Percentiles rank a stretch among this genome's conserved stretches.
These are phyloP conservation scores for Malania oleifera DNA, from an alignment of 164 flowering plant species.

Conservation along the genomic window DNA sequence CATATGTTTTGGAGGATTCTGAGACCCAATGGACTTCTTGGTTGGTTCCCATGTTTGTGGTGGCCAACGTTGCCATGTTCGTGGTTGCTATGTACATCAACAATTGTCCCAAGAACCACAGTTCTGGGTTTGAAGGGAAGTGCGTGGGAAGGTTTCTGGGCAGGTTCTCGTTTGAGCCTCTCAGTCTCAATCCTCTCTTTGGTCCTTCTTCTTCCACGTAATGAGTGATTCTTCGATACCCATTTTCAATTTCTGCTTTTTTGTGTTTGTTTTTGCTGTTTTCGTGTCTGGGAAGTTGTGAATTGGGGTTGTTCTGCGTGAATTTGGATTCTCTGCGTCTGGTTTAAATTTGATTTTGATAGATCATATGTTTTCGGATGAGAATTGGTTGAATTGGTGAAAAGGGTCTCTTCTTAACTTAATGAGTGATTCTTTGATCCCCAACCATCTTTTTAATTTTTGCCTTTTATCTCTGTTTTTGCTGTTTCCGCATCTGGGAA, in stretches of 20 bases:
- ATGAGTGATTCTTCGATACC: slow-evolving; percentile 6
- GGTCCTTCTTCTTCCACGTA: slow-evolving; percentile 85
- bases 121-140: slow-evolving; percentile 12
- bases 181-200: slow-evolving; percentile 64
- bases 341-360: not conserved
- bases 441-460: not conserved
- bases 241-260: not conserved
- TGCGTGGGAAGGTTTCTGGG: slow-evolving; percentile 70
- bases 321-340: not conserved
- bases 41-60: slow-evolving; percentile 69
- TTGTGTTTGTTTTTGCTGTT: not conserved
- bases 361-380: not conserved
- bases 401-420: not conserved
- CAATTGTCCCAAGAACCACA: slow-evolving; percentile 61
- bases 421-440: not conserved
- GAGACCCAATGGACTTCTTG: slow-evolving; percentile 67
- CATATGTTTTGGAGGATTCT: slow-evolving; percentile 22
- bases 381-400: not conserved
- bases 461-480: not conserved
- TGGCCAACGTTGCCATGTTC: slow-evolving; percentile 60
- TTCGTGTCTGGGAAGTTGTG: too few species aligned
- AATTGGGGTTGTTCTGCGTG: too few species aligned
- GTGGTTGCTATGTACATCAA: slow-evolving; percentile 60
- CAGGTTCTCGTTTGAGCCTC: slow-evolving; percentile 73
- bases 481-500: not conserved